Conservation (phyloP, 805 yeast genomes). For the Ogataea pilisensis region DNA sequence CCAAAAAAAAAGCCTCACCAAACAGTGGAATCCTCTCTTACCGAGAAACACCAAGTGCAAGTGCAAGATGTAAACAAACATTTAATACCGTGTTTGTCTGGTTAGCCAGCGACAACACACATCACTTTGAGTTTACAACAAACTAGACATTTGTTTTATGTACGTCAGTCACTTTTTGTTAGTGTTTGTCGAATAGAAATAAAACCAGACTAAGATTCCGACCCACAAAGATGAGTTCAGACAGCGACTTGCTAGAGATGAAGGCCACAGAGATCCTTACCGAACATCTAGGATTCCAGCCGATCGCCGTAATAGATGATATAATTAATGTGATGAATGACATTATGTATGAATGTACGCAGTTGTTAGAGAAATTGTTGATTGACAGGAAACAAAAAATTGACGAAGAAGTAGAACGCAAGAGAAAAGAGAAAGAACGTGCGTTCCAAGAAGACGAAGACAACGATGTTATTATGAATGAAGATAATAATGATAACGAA, state of each 20-base stretch:
- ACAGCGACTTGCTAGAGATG: slow-evolving; percentile 12
- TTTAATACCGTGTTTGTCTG: too few relatives aligned
- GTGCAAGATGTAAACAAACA: too few relatives aligned
- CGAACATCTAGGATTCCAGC: slow-evolving; percentile 84
- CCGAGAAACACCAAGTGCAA: too few relatives aligned
- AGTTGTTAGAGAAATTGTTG: slow-evolving; percentile 69
- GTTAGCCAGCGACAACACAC: too few relatives aligned
- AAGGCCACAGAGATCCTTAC: slow-evolving; percentile 52
- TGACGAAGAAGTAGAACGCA: slow-evolving; percentile 18
- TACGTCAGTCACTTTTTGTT: too few relatives aligned
- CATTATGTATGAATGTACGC: slow-evolving; percentile 75
- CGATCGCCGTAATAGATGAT: slow-evolving; percentile 78
- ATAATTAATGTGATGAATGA: slow-evolving; percentile 85
- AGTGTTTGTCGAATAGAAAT: too few relatives aligned
- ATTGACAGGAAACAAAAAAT: slow-evolving; percentile 30
- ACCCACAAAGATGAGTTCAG: neutral
- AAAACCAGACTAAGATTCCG: too few relatives aligned
- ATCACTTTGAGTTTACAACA: too few relatives aligned
- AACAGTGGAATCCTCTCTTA: too few relatives aligned
- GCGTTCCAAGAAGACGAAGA: slow-evolving; percentile 17
- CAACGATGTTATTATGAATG: slow-evolving; percentile 27
- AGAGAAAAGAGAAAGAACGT: slow-evolving; percentile 8
- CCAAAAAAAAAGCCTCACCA: too few relatives aligned
- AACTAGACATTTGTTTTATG: too few relatives aligned
- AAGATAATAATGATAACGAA: slow-evolving; percentile 11